Base-by-base conservation (phyloP, 768 basidiomycete species). In the Naganishia randhawae region DNA sequence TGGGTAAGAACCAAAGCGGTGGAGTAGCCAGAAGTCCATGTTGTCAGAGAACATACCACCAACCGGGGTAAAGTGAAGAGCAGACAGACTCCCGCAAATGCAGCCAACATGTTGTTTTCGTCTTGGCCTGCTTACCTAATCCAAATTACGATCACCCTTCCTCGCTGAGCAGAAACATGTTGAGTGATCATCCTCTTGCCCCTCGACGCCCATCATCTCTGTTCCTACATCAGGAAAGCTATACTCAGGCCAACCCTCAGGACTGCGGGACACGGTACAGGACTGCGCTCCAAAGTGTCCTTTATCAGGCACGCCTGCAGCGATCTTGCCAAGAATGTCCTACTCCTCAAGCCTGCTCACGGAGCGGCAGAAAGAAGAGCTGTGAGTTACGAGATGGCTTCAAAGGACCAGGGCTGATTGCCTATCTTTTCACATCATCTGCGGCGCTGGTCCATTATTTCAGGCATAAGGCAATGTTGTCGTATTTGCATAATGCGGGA, bases 281-380 rank as follows among this genome's bases (percentile, higher is more conserved):
- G n/a, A 31, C 54, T 22, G 8, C 33, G n/a, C 35, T 35, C 17
- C n/a, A n/a, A n/a, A n/a, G n/a, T n/a, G n/a, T n/a, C n/a, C n/a
- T n/a, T n/a, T n/a, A n/a, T n/a, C n/a, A n/a, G n/a, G n/a, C n/a
- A n/a, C n/a, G n/a, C 42, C 50, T 2, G 45, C 33, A 45, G 27
- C 3, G 11, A 32, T 31, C 32, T 19, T n/a, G 37, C 22, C 22
- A 25, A 41, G 22, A 61, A 61, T 61, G 57, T 39, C 57, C 19
- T 61, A 61, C 37, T 42, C 57, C 22, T 27, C 57, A 25, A 61
- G 57, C 37, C 39, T 77, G 63, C 74, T 79, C 35, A 78, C 78
- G 10, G 77, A 79, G 50, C 68, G 77, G 33, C 77, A 77, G 66
- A 77, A 77, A 65, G 78, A 79, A 72, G 78, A 79, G 70, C 75